phyloP scores from a whole-genome alignment of 345 rosid species.

The Camelina hispida region DNA sequence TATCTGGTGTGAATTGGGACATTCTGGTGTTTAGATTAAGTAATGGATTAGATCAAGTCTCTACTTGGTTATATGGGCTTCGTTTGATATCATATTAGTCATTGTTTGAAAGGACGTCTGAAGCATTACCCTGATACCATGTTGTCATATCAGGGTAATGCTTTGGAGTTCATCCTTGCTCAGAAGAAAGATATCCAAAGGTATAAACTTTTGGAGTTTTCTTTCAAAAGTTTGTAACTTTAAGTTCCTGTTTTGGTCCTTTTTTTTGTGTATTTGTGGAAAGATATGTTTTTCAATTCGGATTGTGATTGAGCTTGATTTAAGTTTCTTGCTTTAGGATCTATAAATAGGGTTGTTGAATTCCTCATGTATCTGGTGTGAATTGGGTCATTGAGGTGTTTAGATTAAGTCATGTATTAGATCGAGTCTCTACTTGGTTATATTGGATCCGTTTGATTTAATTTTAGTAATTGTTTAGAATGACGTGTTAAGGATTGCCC shows the following conservation, averaged over 20 bases:
- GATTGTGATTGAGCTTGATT: conserved; percentile 11
- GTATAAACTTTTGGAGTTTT: conserved; percentile 36
- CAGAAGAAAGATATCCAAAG: no score
- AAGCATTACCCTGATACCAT: not conserved
- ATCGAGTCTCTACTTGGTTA: no score
- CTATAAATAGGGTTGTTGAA: not conserved
- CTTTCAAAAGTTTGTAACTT: not conserved
- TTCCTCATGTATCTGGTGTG: not conserved
- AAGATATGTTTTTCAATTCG: not conserved
- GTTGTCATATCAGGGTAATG: no score
- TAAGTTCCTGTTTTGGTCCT: not conserved
- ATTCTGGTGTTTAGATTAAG: not conserved
- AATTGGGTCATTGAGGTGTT: not conserved
- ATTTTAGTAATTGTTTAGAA: not conserved
- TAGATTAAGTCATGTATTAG: not conserved
- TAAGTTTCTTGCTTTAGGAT: conserved; percentile 6
- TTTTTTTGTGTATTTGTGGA: not conserved
- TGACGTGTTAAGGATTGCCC: not conserved
- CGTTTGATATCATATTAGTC: not conserved
- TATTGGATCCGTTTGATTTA: not conserved
- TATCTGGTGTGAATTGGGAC: not conserved
- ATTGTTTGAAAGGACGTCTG: not conserved
- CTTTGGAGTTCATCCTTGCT: no score
- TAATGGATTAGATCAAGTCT: not conserved
- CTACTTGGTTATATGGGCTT: not conserved